phyloP scores from a whole-genome alignment of 2,329 filamentous ascomycete species.

The Escovopsis sp. region DNA sequence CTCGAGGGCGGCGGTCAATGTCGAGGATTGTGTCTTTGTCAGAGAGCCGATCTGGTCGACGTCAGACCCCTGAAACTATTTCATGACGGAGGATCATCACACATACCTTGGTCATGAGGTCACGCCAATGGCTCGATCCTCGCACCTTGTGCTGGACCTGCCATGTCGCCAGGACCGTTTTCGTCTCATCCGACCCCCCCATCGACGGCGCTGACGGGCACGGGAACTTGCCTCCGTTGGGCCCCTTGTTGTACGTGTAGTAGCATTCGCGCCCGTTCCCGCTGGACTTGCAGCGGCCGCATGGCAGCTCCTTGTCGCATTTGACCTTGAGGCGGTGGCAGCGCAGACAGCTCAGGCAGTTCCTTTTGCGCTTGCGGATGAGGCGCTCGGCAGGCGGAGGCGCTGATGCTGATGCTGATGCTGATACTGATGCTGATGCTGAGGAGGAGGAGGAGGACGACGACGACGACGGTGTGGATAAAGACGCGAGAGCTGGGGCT shows the following conservation, averaged over 20 bases:
- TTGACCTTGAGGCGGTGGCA: slow-evolving; percentile 24
- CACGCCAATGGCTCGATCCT: slow-evolving; percentile 22
- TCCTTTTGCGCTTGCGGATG: slow-evolving; percentile 21
- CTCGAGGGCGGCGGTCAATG: slow-evolving; percentile 16
- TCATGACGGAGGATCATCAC: background rate
- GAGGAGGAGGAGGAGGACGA: no score
- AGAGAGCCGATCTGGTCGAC: slow-evolving; percentile 14
- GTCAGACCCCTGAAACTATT: background rate
- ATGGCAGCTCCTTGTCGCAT: slow-evolving; percentile 23
- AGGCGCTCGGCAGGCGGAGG: slow-evolving; percentile 10
- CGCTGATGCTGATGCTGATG: background rate
- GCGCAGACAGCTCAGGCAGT: slow-evolving; percentile 20
- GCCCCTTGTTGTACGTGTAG: slow-evolving; percentile 23
- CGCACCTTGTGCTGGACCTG: slow-evolving; percentile 20
- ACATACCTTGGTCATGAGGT: slow-evolving; percentile 22
- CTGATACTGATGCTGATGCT: background rate
- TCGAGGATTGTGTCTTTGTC: slow-evolving; percentile 12
- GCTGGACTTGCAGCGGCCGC: slow-evolving; percentile 19
- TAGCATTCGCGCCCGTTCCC: slow-evolving; percentile 22
- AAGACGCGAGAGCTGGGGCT: no score
- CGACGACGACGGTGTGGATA: no score
- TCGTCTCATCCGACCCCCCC: slow-evolving; percentile 12
- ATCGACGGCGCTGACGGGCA: slow-evolving; percentile 14
- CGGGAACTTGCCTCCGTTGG: slow-evolving; percentile 21
- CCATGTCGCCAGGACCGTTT: slow-evolving; percentile 17